These are phyloP conservation scores for Boletus vinaceobasis DNA, from an alignment of 768 basidiomycete genomes.

Conservation along the genomic window DNA sequence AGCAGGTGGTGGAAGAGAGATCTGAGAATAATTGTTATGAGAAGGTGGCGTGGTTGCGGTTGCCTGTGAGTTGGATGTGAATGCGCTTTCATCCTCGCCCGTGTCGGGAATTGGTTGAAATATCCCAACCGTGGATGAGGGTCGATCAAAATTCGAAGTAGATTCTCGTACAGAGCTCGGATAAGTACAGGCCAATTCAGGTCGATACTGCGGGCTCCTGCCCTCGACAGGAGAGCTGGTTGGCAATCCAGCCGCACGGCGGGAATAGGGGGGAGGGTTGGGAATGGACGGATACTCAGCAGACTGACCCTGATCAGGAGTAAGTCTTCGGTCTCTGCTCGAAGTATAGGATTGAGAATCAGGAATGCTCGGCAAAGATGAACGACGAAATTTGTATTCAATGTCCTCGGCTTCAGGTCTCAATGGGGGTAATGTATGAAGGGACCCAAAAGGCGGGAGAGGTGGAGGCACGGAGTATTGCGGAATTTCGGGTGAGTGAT, in stretches of 20 bases:
- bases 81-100: constrained; percentile 6
- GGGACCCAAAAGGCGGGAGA: constrained; percentile 19
- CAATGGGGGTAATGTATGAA: constrained; percentile 28
- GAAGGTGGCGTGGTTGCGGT: constrained; percentile 2
- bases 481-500: constrained; percentile 22
- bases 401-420: constrained; percentile 22
- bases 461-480: constrained; percentile 29
- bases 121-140: constrained; percentile 15
- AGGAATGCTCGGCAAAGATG: constrained; percentile 24
- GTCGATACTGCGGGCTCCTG: constrained; percentile 12
- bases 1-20: constrained; percentile 34
- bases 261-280: constrained; percentile 1
- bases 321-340: constrained; percentile 12
- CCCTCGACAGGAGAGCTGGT: constrained; percentile 6
- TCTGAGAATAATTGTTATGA: constrained; percentile 15
- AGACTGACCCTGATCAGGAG: constrained; percentile 14
- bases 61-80: constrained; percentile 10
- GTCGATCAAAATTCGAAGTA: constrained; percentile 15
- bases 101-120: constrained; percentile 9
- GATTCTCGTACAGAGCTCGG: constrained; percentile 18
- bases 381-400: constrained; percentile 33
- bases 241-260: background rate
- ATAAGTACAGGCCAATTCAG: constrained; percentile 16
- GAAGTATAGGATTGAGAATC: constrained; percentile 7
- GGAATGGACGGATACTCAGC: constrained; percentile 7